Conservation (phyloP, 163 green algal species). For the Trebouxia gelatinosa region DNA sequence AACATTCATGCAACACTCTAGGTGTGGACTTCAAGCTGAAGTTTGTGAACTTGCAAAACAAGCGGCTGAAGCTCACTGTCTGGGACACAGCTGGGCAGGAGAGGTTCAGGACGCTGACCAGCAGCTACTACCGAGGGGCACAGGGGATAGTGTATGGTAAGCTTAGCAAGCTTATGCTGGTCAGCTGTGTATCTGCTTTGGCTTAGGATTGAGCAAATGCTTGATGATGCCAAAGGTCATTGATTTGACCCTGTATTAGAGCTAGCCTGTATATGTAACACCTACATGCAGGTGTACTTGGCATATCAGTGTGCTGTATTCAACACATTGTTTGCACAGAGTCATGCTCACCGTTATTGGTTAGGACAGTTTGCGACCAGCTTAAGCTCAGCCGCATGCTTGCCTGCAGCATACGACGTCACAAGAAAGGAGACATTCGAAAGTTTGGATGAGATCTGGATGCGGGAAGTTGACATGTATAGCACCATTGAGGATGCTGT, state of each 20-base stretch:
- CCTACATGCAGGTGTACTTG: too few relatives aligned
- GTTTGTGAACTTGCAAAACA: slow-evolving; percentile 55
- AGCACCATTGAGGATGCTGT: slow-evolving; percentile 82
- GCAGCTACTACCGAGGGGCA: slow-evolving; percentile 94
- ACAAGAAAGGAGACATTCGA: slow-evolving; percentile 91
- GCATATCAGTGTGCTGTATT: too few relatives aligned
- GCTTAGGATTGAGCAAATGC: neutral
- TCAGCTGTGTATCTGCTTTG: neutral
- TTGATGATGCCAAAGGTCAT: too few relatives aligned
- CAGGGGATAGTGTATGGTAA: slow-evolving; percentile 92
- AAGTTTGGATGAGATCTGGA: slow-evolving; percentile 85
- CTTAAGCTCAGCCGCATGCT: too few relatives aligned
- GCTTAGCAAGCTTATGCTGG: too few relatives aligned
- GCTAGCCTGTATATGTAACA: too few relatives aligned
- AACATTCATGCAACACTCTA: slow-evolving; percentile 28
- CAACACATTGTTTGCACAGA: too few relatives aligned
- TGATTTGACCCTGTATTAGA: too few relatives aligned
- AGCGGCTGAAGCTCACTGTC: slow-evolving; percentile 76
- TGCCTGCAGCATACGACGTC: slow-evolving; percentile 93
- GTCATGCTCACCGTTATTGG: too few relatives aligned
- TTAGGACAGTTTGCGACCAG: too few relatives aligned
- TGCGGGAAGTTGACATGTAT: slow-evolving; percentile 92
- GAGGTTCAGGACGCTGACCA: slow-evolving; percentile 94
- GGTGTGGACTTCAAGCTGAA: slow-evolving; percentile 87
- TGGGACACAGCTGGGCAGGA: slow-evolving; percentile 87